Evolutionary conservation across 257 asterid species (phyloP).

Genomic region (Jasminum sambac): DNA sequence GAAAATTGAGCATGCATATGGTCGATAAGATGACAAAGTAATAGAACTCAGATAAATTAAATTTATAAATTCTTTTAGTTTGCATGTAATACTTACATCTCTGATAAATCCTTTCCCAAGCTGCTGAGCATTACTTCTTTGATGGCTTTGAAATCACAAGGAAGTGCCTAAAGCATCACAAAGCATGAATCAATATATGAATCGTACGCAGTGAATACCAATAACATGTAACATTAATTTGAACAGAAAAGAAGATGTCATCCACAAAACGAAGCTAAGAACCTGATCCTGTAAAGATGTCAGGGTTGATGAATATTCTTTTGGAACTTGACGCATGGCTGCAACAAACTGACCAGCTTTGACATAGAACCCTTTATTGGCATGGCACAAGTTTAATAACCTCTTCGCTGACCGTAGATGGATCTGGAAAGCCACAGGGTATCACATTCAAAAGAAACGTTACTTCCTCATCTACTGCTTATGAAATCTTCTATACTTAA

Average conservation of each 20-base stretch:
- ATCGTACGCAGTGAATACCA: slow-evolving; percentile 9
- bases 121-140: slow-evolving; percentile 56
- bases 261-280: slow-evolving; percentile 15
- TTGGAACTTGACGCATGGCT: slow-evolving; percentile 78
- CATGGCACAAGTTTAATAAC: slow-evolving; percentile 62
- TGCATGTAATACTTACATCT: slow-evolving; percentile 54
- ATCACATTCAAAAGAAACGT: slow-evolving; percentile 17
- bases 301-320: slow-evolving; percentile 82
- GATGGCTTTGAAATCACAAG: slow-evolving; percentile 70
- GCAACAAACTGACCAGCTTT: slow-evolving; percentile 96
- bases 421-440: slow-evolving; percentile 42
- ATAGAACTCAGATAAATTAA: neutral
- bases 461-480: neutral
- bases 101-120: slow-evolving; percentile 67
- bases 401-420: slow-evolving; percentile 84
- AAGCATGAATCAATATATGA: slow-evolving; percentile 24
- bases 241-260: neutral
- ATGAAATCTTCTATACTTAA: slow-evolving; percentile 1
- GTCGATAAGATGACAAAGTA: slow-evolving; percentile 10
- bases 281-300: slow-evolving; percentile 93
- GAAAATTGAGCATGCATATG: slow-evolving; percentile 4
- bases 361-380: slow-evolving; percentile 87
- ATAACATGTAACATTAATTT: slow-evolving; percentile 11
- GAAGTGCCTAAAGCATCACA: slow-evolving; percentile 65
- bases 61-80: slow-evolving; percentile 8